A percentile compares a stretch with the other conserved stretches of the same genome.
Evolutionary conservation across 2,329 filamentous ascomycete species (phyloP).

Genomic region (Pestalotiopsis fici): DNA sequence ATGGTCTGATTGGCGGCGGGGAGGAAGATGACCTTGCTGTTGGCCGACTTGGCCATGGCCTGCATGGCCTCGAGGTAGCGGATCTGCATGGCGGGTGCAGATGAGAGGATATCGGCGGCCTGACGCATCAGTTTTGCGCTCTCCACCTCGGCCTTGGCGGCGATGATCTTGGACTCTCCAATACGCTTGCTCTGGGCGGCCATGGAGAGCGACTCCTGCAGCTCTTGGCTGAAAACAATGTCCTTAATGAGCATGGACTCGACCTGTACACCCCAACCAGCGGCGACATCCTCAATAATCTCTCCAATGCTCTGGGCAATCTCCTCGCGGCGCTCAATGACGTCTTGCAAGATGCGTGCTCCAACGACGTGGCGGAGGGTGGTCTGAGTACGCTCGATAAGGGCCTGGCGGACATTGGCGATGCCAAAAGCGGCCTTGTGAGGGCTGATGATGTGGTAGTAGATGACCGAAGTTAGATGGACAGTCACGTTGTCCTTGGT

Average conservation of each 20-base stretch:
- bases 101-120: slow-evolving; percentile 90
- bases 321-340: slow-evolving; percentile 97
- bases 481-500: slow-evolving; percentile 99
- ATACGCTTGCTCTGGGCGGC: slow-evolving; percentile 98
- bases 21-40: slow-evolving; percentile 84
- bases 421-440: slow-evolving; percentile 98
- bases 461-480: slow-evolving; percentile 93
- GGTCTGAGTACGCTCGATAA: slow-evolving; percentile 96
- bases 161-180: slow-evolving; percentile 97
- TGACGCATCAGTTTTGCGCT: slow-evolving; percentile 90
- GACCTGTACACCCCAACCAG: slow-evolving; percentile 92
- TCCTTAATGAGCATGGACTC: slow-evolving; percentile 99
- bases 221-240: slow-evolving; percentile 93
- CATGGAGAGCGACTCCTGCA: slow-evolving; percentile 97
- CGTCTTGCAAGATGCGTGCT: slow-evolving; percentile 92
- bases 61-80: slow-evolving; percentile 98
- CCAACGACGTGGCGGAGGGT: slow-evolving; percentile 96
- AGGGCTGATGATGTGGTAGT: slow-evolving; percentile 94
- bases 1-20: slow-evolving; percentile 67
- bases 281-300: slow-evolving; percentile 95
- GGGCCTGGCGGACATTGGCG: slow-evolving; percentile 90
- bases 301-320: slow-evolving; percentile 93
- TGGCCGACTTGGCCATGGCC: slow-evolving; percentile 93
- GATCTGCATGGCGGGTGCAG: slow-evolving; percentile 96
- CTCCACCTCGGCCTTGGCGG: slow-evolving; percentile 95